Evolutionary conservation across 441 rosid species (phyloP).

Genomic region (Breynia disticha): DNA sequence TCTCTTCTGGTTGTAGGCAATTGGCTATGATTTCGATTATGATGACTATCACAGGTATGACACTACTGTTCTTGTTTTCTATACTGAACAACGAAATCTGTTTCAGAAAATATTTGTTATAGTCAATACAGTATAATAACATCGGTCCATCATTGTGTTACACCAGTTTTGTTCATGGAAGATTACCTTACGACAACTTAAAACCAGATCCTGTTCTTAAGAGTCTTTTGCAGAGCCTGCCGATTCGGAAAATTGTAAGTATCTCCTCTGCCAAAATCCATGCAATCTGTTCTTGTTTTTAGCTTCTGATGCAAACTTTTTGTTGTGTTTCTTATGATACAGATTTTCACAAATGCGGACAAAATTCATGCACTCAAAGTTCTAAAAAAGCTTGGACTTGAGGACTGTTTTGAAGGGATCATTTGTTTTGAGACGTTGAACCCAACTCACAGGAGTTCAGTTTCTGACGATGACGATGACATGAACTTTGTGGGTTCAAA

Average conservation of each 20-base stretch:
- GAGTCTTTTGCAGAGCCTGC: slow-evolving; percentile 59
- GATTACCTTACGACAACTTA: slow-evolving; percentile 68
- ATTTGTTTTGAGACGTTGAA: slow-evolving; percentile 90
- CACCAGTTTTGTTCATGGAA: slow-evolving; percentile 72
- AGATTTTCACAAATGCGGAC: slow-evolving; percentile 96
- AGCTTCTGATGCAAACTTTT: background rate
- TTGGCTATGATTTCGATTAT: slow-evolving; percentile 82
- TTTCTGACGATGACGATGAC: slow-evolving; percentile 39
- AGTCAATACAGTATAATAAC: too few relatives aligned
- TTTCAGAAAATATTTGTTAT: background rate
- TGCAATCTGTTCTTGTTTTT: too few relatives aligned
- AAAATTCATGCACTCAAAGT: slow-evolving; percentile 56
- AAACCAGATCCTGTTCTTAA: slow-evolving; percentile 79
- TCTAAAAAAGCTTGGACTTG: slow-evolving; percentile 65
- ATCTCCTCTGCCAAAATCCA: background rate
- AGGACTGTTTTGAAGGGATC: slow-evolving; percentile 88
- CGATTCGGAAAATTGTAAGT: slow-evolving; percentile 71
- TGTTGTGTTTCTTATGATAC: background rate
- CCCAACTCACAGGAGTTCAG: slow-evolving; percentile 28
- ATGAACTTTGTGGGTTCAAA: slow-evolving; percentile 30
- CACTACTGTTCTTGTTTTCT: background rate
- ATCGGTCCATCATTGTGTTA: background rate
- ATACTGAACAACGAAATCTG: background rate
- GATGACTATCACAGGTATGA: slow-evolving; percentile 78
- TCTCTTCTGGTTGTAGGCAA: slow-evolving; percentile 40